Evolutionary conservation across 2,329 filamentous ascomycete species (phyloP).

Genomic region (Microascus cirrosus): DNA sequence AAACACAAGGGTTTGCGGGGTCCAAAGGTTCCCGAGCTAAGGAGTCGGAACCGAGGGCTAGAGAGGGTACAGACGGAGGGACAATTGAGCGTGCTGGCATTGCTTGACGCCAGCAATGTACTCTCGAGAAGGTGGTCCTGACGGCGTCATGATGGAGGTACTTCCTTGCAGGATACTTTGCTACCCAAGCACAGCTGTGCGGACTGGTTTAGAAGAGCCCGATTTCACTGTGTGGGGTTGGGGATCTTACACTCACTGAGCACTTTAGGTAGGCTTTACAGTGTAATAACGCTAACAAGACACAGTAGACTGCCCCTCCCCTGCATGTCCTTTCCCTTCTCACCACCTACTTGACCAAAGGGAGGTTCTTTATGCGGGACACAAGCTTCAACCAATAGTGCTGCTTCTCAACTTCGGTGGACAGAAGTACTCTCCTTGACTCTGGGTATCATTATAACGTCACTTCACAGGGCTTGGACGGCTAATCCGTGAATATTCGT

Average conservation of each 20-base stretch:
- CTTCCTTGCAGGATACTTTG: neutral
- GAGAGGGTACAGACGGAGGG: neutral
- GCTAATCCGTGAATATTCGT: neutral
- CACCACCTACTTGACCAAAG: neutral
- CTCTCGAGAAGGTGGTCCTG: neutral
- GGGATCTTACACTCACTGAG: neutral
- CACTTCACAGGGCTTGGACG: neutral
- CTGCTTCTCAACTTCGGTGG: neutral
- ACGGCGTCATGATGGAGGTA: slow-evolving; percentile 3
- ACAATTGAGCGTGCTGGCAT: neutral
- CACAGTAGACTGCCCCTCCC: neutral
- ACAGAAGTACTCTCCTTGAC: neutral
- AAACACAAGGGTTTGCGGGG: slow-evolving; percentile 1
- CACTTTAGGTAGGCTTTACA: neutral
- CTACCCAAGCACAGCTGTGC: neutral
- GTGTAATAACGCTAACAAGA: neutral
- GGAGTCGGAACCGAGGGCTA: neutral
- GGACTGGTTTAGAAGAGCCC: neutral
- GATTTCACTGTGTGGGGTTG: slow-evolving; percentile 1
- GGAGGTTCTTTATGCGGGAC: neutral
- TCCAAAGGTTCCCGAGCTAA: slow-evolving; percentile 1
- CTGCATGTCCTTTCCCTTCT: neutral
- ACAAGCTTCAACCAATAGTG: neutral
- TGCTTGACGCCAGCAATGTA: neutral
- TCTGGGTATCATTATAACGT: neutral